Evolutionary conservation across 2,329 filamentous ascomycete genomes (phyloP), one percentile per base, ranked within the genome.

Genomic region (Aspergillus terreus): DNA sequence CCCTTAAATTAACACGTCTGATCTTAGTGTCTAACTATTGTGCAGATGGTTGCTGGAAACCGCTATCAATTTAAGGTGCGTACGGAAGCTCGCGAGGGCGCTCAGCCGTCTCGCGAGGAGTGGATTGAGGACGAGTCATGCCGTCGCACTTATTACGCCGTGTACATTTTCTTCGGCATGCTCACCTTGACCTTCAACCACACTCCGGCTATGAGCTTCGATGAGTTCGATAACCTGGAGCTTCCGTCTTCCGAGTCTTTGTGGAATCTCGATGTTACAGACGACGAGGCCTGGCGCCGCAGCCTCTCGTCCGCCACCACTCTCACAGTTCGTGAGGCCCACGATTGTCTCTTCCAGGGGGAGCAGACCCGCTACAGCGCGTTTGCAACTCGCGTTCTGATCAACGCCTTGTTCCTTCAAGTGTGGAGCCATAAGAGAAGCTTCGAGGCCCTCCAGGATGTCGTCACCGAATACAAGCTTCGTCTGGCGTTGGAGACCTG

Each of bases 381-480:
- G 1, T 99, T 97, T 69, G 92, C 92, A 4, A 95, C 94, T 10
- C 90, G 94, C 56, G 90, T 97, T 58, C 95, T 99, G 90, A 96
- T 97, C 80, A 99, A 97, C 66, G 92, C 94, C 10, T 80, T 99
- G 58, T 99, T 97, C 79, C 81, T 99, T 45, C 94, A 97, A 72
- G 92, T 97, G 2, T 99, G 94, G 94, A 95, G 96, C 68, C 90
- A 97, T 77, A 96, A 96, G 82, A 89, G 94, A 66, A 96, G 90
- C 71, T 92, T 92, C n/a, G 92, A 97, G 70, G 92, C 92, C 46
- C 79, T 97, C 38, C 94, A 97, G 74, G 92, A 97, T 67, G 92
- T 97, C 36, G 92, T 97, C 42, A 95, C 92, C 3, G 94, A 97
- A 75, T 97, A 96, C 82, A 97, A 96, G 79, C 86, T 99, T 55